Conservation (phyloP, 768 basidiomycete genomes). For the Cytidiella melzeri region DNA sequence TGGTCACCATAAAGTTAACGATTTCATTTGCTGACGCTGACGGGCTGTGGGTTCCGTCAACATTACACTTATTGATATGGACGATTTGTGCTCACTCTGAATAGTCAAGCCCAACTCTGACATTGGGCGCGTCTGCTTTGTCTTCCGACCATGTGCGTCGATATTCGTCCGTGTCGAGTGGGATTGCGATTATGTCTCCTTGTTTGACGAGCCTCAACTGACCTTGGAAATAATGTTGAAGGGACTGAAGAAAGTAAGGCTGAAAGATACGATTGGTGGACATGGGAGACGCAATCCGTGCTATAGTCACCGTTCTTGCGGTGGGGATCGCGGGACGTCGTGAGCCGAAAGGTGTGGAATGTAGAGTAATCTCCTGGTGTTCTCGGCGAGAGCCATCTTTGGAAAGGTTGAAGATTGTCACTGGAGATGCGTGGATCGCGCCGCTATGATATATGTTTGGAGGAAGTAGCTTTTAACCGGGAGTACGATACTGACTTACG, state of each 20-base stretch:
- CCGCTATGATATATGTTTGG: background rate
- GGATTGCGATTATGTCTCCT: conserved; percentile 67
- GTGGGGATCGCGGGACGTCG: conserved; percentile 55
- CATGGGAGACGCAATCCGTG: conserved; percentile 73
- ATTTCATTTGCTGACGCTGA: conserved; percentile 33
- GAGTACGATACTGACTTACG: background rate
- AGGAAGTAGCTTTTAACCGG: background rate
- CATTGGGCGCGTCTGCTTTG: background rate
- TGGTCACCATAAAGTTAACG: conserved; percentile 75
- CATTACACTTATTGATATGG: too few relatives aligned
- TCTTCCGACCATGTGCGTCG: conserved; percentile 7
- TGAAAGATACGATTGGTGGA: conserved; percentile 64
- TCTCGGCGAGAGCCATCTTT: conserved; percentile 14
- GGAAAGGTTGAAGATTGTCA: conserved; percentile 16
- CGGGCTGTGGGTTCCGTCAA: too few relatives aligned
- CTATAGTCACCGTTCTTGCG: conserved; percentile 66
- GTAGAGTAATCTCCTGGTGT: conserved; percentile 30
- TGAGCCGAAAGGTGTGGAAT: conserved; percentile 56
- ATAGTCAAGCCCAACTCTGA: background rate
- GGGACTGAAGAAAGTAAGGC: conserved; percentile 46
- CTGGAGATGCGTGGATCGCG: conserved; percentile 13
- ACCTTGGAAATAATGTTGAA: conserved; percentile 58
- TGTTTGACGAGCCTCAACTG: conserved; percentile 55
- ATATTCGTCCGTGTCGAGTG: conserved; percentile 48
- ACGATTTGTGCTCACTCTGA: background rate